Base-by-base conservation (phyloP, 176 grass and related monocot genomes). In the Zoysia pacifica region DNA sequence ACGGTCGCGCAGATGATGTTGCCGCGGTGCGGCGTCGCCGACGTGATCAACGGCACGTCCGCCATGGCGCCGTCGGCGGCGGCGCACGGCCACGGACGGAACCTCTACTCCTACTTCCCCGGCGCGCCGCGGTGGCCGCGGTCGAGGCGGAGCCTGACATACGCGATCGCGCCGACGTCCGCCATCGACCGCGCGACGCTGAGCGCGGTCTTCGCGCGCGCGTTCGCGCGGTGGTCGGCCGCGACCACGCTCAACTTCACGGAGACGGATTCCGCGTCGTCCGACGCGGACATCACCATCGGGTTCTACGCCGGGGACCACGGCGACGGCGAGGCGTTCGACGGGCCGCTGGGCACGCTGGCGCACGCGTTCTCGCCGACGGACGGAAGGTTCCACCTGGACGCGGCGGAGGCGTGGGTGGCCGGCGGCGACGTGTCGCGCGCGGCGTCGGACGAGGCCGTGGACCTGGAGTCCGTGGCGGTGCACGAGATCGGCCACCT, bases 401-500 rank as follows among this genome's bases (percentile, higher is more conserved):
- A 99, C 81, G 92, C 90, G 0, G 73, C 96, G 49, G 96, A 98
- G 88, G 19, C 72, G 7, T 99, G 96, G 96, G 86, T 95, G 42
- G 92, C 88, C 2, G 50, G 45, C 4, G 86, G 86, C 48, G 90
- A 93, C 69, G 82, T 88, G 36, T 38, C 80, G 11, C 3, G 0
- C 5, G 86, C 88, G 12, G 61, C 74, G 9, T 83, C 92, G 5
- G 50, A 50, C 18, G 75, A 2, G 8, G 96, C 96, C 20, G 78
- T 99, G 0, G 96, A 99, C 81, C 83, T 99, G 41, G 96, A 97
- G 75, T 97, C 95, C 1, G 95, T 97, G 62, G 95, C 90, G 2
- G 96, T 99, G 83, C 96, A 99, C 77, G 96, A 99, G 84, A 99
- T 99, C 65, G 96, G 93, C 1, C 96, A 99, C 80, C 85, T 99